Conservation (phyloP, 176 grass and related monocot species). For the Pontederia paniculata region DNA sequence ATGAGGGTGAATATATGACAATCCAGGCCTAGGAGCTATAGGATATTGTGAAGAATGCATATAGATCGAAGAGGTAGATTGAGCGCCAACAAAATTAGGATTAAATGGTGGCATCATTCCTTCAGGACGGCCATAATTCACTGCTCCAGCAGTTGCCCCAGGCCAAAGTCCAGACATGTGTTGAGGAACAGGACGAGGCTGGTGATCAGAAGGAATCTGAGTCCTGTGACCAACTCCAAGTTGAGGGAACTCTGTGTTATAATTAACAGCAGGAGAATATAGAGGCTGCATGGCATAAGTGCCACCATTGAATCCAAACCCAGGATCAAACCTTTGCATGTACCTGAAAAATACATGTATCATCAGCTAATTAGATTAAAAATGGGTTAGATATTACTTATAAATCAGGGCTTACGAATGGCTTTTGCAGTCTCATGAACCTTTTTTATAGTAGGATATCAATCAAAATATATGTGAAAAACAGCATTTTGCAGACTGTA, state of each 20-base stretch:
- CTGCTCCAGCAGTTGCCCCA: conserved; percentile 27
- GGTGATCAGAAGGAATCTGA: conserved; percentile 49
- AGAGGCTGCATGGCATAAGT: conserved; percentile 71
- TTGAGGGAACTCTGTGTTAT: conserved; percentile 95
- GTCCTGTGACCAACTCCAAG: conserved; percentile 54
- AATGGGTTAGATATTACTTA: no score
- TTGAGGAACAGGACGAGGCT: conserved; percentile 33
- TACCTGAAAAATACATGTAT: conserved; percentile 35
- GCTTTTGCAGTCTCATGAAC: no score
- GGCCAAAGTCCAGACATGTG: conserved; percentile 49
- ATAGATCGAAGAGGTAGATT: conserved; percentile 9
- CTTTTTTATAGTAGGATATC: no score
- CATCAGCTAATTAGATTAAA: neutral
- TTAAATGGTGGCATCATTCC: conserved; percentile 33
- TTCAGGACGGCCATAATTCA: conserved; percentile 48
- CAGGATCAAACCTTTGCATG: conserved; percentile 95
- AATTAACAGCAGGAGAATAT: conserved; percentile 88
- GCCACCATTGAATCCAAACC: conserved; percentile 80
- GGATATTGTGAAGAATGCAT: conserved; percentile 54
- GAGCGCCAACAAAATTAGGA: conserved; percentile 24
- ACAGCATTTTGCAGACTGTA: no score
- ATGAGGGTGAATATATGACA: conserved; percentile 49
- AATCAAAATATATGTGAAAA: no score
- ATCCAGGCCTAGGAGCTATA: conserved; percentile 33
- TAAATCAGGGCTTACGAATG: no score